Base-by-base conservation (phyloP, 768 basidiomycete species). In the Lentinula sp. region DNA sequence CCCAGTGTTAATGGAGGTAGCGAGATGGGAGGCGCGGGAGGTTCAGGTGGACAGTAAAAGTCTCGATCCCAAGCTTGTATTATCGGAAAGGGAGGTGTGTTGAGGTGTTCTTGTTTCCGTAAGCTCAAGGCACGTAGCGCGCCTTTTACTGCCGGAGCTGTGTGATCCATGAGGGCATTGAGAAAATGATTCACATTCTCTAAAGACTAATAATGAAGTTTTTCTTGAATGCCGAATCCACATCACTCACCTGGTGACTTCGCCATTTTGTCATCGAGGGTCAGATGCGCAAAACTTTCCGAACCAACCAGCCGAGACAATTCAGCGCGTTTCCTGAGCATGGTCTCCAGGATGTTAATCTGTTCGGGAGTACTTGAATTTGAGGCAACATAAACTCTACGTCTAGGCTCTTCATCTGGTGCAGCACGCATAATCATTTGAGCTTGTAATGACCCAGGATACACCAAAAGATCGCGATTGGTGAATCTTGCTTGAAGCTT, bases 41-140 rank as follows among this genome's bases (percentile, higher is more conserved):
- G 84, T 72, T 91, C 86, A 4, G 87, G 87, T 0, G 90, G 88
- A 61, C 92, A 90, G 72, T 94, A 98, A 70, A 88, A 96, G 66
- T 98, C 95, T 65, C 95, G 83, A 74, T 98, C 97, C 97, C 97
- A 99, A n/a, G 94, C 88, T 64, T 96, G 84, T 55, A 98, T 84
- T 23, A 77, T 76, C 46, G 90, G 90, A 50, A 82, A 75, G 20
- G 79, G 73, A 0, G 79, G 75, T 1, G 85, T 78, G 20, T 77
- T 73, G 33, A 93, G 82, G 66, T 90, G 87, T 8, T 77, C 78
- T 70, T 91, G 88, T 77, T 98, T 98, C 65, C 82, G 85, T 66
- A 73, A 75, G 71, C 80, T 85, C 60, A 85, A 79, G 49, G 85
- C 79, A 42, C 80, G 80, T 41, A 98, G 75, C 48, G 95, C 95